Conservation (phyloP, 768 basidiomycete genomes). For the Rossbeevera mucosa region DNA sequence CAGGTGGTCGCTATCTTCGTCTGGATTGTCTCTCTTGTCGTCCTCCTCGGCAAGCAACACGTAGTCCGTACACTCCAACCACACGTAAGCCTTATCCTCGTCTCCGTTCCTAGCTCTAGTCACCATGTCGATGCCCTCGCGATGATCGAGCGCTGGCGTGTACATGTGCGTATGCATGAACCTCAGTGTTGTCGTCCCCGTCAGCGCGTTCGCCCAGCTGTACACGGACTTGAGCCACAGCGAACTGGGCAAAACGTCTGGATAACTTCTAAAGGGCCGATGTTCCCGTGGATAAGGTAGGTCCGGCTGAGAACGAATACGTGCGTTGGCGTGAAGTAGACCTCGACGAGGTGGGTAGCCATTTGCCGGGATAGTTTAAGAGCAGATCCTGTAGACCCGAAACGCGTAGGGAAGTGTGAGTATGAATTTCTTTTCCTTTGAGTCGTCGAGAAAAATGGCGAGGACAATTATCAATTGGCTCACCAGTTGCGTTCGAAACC, state of each 20-base stretch:
- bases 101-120: not conserved
- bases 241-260: slow-evolving; percentile 15
- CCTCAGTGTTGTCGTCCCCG: slow-evolving; percentile 16
- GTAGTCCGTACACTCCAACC: slow-evolving; percentile 19
- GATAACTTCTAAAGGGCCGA: slow-evolving; percentile 14
- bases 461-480: not conserved
- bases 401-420: not conserved
- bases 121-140: not conserved
- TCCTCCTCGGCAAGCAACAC: not conserved
- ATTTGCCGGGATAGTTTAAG: slow-evolving; percentile 15
- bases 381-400: slow-evolving; percentile 9
- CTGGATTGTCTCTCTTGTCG: not conserved
- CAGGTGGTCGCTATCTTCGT: not conserved
- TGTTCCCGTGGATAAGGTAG: slow-evolving; percentile 7
- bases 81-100: not conserved
- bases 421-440: not conserved
- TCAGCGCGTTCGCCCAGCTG: slow-evolving; percentile 5
- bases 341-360: slow-evolving; percentile 17
- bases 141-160: not conserved
- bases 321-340: slow-evolving; percentile 12
- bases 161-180: slow-evolving; percentile 15
- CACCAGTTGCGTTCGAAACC: slow-evolving; percentile 15
- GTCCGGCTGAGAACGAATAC: slow-evolving; percentile 15
- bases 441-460: not conserved
- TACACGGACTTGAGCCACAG: slow-evolving; percentile 14